Evolutionary conservation across 352 stramenopile species (phyloP).

Genomic region (Phytophthora macrochlamydospora): DNA sequence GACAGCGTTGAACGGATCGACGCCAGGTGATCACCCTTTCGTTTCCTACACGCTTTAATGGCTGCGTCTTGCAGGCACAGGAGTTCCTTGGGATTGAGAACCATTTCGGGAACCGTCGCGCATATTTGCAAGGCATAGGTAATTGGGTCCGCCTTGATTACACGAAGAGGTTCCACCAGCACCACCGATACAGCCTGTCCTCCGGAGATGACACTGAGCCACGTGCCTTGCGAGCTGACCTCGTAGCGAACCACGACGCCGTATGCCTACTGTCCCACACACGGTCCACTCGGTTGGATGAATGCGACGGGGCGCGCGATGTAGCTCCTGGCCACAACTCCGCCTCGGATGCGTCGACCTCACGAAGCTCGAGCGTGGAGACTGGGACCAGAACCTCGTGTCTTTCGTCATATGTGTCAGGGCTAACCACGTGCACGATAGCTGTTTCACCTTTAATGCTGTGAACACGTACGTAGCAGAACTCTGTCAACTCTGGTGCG

Average conservation of each 20-base stretch:
- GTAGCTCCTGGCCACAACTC: background rate
- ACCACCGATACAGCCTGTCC: background rate
- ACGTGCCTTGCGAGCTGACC: background rate
- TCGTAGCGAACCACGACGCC: constrained; percentile 7
- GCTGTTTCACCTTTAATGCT: background rate
- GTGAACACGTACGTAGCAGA: constrained; percentile 6
- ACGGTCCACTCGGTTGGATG: background rate
- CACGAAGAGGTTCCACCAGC: background rate
- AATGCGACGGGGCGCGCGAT: constrained; percentile 1
- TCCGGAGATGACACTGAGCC: constrained; percentile 1
- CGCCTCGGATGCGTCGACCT: background rate
- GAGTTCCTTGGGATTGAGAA: constrained; percentile 11
- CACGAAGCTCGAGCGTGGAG: background rate
- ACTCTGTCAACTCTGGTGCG: background rate
- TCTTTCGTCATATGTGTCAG: background rate
- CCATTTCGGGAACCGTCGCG: background rate
- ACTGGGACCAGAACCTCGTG: background rate
- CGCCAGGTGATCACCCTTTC: background rate
- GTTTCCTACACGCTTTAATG: background rate
- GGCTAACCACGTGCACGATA: background rate
- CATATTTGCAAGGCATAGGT: constrained; percentile 6
- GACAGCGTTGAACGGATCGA: background rate
- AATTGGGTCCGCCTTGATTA: constrained; percentile 12
- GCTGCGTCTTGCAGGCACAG: constrained; percentile 4
- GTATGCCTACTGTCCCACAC: constrained; percentile 1